phyloP scores from a whole-genome alignment of 2,329 filamentous ascomycete species.

The Penicillium oxalicum region DNA sequence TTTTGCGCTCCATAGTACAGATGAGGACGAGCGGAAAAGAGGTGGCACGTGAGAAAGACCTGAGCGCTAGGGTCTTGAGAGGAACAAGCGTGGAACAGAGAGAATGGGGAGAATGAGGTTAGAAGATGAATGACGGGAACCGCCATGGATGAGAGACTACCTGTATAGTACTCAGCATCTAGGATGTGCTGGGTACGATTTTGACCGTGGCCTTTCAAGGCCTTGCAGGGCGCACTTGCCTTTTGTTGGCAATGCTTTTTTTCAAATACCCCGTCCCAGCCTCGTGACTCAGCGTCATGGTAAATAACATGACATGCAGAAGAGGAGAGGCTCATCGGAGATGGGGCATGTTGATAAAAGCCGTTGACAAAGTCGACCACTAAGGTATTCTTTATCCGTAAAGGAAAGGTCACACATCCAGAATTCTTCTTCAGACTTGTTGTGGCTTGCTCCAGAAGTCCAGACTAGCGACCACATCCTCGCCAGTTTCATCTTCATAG shows the following conservation, averaged over 20 bases:
- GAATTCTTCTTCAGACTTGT: constrained; percentile 5
- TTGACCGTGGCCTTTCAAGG: not conserved
- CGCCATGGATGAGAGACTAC: not conserved
- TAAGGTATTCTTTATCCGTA: too few relatives aligned
- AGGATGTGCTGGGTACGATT: not conserved
- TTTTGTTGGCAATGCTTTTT: not conserved
- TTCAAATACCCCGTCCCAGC: not conserved
- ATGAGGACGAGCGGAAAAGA: constrained; percentile 14
- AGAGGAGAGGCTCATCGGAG: not conserved
- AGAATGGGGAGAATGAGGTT: not conserved
- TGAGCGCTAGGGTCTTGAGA: constrained; percentile 3
- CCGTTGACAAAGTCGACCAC: too few relatives aligned
- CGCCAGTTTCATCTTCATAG: constrained; percentile 90
- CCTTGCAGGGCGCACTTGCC: not conserved
- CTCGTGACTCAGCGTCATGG: too few relatives aligned
- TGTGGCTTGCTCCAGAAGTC: constrained; percentile 80
- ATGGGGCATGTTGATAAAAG: too few relatives aligned
- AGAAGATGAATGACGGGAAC: not conserved
- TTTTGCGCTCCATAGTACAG: constrained; percentile 40
- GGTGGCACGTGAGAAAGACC: constrained; percentile 5
- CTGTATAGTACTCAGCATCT: not conserved
- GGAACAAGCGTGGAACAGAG: not conserved
- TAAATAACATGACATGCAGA: too few relatives aligned
- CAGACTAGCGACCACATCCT: constrained; percentile 87
- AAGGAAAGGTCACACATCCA: too few relatives aligned